Evolutionary conservation across 192 early-diverging fungal species (phyloP).

Genomic region (Geranomyces michiganensis): DNA sequence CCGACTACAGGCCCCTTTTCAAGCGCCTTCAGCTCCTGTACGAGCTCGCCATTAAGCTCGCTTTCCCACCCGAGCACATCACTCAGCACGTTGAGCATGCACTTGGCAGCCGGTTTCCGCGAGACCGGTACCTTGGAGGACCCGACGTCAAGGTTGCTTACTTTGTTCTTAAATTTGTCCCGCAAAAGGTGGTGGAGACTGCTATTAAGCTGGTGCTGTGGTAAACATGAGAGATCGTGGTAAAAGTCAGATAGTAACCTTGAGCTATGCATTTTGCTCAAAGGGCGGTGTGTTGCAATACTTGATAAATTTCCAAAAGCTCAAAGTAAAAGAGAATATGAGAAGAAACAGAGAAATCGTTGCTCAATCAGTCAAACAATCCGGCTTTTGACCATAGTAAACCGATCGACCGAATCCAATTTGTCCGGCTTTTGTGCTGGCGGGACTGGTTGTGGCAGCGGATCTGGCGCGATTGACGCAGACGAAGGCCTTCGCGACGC

Average conservation of each 20-base stretch:
- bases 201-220: conserved; percentile 19
- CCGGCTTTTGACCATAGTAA: conserved; percentile 86
- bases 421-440: conserved; percentile 46
- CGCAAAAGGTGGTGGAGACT: conserved; percentile 11
- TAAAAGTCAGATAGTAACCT: no score
- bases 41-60: not conserved
- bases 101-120: conserved; percentile 7
- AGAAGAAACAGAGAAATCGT: no score
- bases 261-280: no score
- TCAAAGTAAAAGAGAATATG: no score
- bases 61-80: conserved; percentile 32
- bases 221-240: not conserved
- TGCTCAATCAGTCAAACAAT: conserved; percentile 75
- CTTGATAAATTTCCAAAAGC: no score
- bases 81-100: conserved; percentile 34
- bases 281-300: no score
- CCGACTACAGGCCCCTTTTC: conserved; percentile 4
- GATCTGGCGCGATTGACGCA: not conserved
- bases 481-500: conserved; percentile 1
- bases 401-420: conserved; percentile 88
- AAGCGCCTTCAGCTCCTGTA: conserved; percentile 8
- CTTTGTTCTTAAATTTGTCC: conserved; percentile 10
- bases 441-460: not conserved
- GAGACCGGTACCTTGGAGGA: conserved; percentile 24
- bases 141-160: conserved; percentile 16